Conservation (phyloP, 2,329 filamentous ascomycete species). For the Diaporthe humulicola region DNA sequence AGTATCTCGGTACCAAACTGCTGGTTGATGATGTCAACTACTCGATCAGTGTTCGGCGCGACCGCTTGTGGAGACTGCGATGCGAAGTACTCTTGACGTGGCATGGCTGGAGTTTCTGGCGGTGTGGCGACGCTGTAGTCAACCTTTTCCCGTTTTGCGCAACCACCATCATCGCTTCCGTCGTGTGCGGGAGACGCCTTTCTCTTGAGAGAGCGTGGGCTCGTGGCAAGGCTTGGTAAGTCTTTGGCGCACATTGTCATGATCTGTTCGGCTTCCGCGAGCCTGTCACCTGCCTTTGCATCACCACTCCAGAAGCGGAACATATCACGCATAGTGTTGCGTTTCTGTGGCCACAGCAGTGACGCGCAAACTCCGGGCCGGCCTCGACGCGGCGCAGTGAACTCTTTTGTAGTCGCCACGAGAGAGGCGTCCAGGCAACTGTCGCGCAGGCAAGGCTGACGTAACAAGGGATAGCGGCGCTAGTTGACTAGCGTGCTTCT, state of each 20-base stretch:
- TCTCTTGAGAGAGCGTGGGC: conserved; percentile 54
- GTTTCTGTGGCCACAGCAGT: conserved; percentile 51
- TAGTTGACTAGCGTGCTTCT: conserved; percentile 37
- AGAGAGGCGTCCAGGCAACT: conserved; percentile 37
- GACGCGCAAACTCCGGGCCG: background rate
- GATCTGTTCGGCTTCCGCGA: conserved; percentile 56
- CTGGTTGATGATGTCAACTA: conserved; percentile 71
- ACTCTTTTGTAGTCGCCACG: conserved; percentile 36
- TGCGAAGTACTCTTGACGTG: conserved; percentile 42
- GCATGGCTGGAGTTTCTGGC: conserved; percentile 43
- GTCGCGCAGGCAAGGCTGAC: conserved; percentile 46
- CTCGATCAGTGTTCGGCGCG: conserved; percentile 51
- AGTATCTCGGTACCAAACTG: conserved; percentile 94
- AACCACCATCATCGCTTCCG: conserved; percentile 45
- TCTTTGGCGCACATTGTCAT: conserved; percentile 47
- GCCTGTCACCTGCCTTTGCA: conserved; percentile 68
- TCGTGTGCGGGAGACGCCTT: conserved; percentile 53
- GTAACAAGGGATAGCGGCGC: conserved; percentile 44
- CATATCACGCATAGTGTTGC: conserved; percentile 59
- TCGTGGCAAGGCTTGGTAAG: conserved; percentile 31
- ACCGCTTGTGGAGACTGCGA: conserved; percentile 39
- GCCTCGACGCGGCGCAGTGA: conserved; percentile 14
- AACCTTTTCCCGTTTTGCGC: conserved; percentile 59
- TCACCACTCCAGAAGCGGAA: conserved; percentile 74
- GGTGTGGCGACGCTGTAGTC: conserved; percentile 49